A percentile compares a stretch with the other conserved stretches of the same genome.
phyloP scores from a whole-genome alignment of 805 yeast genomes.

The Candida wancherniae region DNA sequence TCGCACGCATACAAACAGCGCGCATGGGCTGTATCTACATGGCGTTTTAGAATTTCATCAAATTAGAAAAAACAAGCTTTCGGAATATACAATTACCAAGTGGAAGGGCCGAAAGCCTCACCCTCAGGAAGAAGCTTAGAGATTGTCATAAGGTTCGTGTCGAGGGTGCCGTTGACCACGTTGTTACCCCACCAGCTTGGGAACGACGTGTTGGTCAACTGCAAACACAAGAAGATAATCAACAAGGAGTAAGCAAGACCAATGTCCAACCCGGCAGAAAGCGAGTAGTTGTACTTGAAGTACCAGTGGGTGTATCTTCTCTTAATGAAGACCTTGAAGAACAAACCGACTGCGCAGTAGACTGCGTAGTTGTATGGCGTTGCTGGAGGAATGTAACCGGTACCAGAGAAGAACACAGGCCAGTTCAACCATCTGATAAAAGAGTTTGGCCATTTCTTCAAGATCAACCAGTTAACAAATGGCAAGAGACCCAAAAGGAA shows the following conservation, averaged over 20 bases:
- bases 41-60: background rate
- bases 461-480: conserved; percentile 32
- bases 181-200: conserved; percentile 66
- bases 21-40: too few relatives aligned
- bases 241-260: conserved; percentile 40
- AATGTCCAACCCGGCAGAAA: conserved; percentile 43
- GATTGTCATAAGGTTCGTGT: conserved; percentile 29
- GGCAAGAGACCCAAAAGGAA: conserved; percentile 37
- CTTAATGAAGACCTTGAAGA: conserved; percentile 37
- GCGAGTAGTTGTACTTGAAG: conserved; percentile 41
- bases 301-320: conserved; percentile 41
- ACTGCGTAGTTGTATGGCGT: conserved; percentile 63
- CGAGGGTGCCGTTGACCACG: conserved; percentile 39
- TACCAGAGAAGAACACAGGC: conserved; percentile 43
- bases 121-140: conserved; percentile 30
- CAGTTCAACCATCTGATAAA: conserved; percentile 28
- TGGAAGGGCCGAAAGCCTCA: conserved; percentile 43
- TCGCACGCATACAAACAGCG: too few relatives aligned
- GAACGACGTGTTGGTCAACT: conserved; percentile 20
- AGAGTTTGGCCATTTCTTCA: conserved; percentile 40
- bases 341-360: conserved; percentile 40
- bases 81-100: conserved; percentile 33
- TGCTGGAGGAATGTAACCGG: conserved; percentile 69
- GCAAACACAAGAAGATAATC: conserved; percentile 33
- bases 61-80: background rate